Conservation (phyloP, 768 basidiomycete genomes). For the Lactifluus pinguis region DNA sequence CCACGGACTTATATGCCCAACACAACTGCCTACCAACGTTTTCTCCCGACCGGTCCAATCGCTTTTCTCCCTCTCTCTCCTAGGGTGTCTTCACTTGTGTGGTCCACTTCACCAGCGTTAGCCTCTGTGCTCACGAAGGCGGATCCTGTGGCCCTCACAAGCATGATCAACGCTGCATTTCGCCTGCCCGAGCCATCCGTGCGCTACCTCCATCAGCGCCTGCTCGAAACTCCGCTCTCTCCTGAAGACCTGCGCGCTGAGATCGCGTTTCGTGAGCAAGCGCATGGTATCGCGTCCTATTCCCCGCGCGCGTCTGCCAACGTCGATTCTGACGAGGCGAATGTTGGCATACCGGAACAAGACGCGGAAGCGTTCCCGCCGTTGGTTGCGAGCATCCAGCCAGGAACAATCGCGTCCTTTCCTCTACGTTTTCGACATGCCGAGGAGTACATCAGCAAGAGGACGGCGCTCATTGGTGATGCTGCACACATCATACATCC, state of each 20-base stretch:
- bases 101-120: conserved; percentile 78
- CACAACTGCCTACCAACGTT: conserved; percentile 85
- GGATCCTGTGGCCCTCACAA: conserved; percentile 51
- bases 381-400: conserved; percentile 58
- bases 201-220: conserved; percentile 50
- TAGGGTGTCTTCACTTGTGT: conserved; percentile 79
- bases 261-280: conserved; percentile 62
- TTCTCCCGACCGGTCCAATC: conserved; percentile 90
- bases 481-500: conserved; percentile 95
- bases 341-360: conserved; percentile 46
- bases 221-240: conserved; percentile 50
- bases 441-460: conserved; percentile 75
- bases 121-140: conserved; percentile 63
- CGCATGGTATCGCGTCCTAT: conserved; percentile 53
- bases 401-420: conserved; percentile 76
- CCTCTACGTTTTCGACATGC: conserved; percentile 84
- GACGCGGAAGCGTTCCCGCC: conserved; percentile 67
- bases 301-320: conserved; percentile 54
- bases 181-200: conserved; percentile 70
- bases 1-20: conserved; percentile 55
- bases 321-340: conserved; percentile 20
- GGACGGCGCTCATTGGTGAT: conserved; percentile 90
- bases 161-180: conserved; percentile 88
- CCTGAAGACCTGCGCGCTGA: conserved; percentile 46
- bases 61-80: conserved; percentile 86